Conservation (phyloP, 2,329 filamentous ascomycete genomes). For the Alternaria incomplexa region DNA sequence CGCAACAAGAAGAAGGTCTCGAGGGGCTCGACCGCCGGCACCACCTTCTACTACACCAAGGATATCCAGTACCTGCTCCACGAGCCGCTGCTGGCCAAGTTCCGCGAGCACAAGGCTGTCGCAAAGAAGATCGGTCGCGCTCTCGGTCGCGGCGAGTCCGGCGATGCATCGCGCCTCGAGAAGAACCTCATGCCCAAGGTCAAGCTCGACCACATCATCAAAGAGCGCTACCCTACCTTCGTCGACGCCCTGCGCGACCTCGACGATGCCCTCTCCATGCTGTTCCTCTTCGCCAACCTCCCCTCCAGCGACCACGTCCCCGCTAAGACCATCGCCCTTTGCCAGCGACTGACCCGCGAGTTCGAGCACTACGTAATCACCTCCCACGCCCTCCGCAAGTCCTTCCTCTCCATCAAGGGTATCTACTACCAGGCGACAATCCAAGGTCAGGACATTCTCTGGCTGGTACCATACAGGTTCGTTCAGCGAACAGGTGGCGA, state of each 20-base stretch:
- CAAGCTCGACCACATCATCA: conserved; percentile 94
- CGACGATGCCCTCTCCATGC: conserved; percentile 94
- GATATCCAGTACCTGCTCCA: conserved; percentile 98
- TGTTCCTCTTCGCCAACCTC: conserved; percentile 96
- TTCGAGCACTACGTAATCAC: conserved; percentile 98
- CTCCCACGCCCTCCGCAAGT: conserved; percentile 90
- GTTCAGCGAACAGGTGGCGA: conserved; percentile 93
- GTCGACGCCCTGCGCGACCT: conserved; percentile 91
- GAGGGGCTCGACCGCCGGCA: conserved; percentile 86
- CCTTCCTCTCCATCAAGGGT: conserved; percentile 97
- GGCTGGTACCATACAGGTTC: conserved; percentile 97
- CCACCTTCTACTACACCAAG: conserved; percentile 91
- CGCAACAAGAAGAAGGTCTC: conserved; percentile 96
- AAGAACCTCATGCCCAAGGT: conserved; percentile 89
- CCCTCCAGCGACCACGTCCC: conserved; percentile 89
- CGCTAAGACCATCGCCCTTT: conserved; percentile 92
- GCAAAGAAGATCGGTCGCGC: conserved; percentile 97
- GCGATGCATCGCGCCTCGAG: conserved; percentile 87
- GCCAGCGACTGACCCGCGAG: conserved; percentile 90
- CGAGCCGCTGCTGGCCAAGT: conserved; percentile 91
- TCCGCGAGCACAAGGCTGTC: conserved; percentile 94
- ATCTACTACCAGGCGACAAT: conserved; percentile 99
- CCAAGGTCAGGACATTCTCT: conserved; percentile 94
- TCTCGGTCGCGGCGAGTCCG: conserved; percentile 87
- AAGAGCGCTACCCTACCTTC: conserved; percentile 97